These are phyloP conservation scores for Eimeria tenella DNA, from an alignment of 169 alveolate species.

Conservation along the genomic window DNA sequence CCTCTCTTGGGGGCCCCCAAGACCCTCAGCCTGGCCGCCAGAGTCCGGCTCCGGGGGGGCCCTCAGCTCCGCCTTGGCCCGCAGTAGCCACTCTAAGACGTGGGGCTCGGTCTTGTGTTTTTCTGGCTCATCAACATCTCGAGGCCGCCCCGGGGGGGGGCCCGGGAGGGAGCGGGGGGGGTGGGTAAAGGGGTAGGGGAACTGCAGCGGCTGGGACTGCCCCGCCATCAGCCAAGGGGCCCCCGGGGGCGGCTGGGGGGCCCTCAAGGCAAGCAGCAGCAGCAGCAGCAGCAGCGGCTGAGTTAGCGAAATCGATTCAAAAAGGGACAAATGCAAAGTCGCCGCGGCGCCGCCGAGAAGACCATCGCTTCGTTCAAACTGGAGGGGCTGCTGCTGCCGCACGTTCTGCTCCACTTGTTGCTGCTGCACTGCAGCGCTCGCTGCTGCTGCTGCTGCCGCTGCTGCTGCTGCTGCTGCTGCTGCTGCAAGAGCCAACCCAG, in stretches of 20 bases:
- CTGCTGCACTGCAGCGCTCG: not conserved
- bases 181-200: conserved; percentile 66
- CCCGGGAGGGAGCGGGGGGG: conserved; percentile 75
- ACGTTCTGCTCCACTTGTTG: not conserved
- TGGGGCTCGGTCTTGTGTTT: conserved; percentile 30
- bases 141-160: conserved; percentile 70
- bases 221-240: conserved; percentile 51
- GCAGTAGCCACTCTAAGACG: conserved; percentile 44
- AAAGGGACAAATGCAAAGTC: no score
- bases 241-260: not conserved
- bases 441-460: not conserved
- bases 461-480: not conserved
- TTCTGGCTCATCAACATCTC: conserved; percentile 28
- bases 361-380: not conserved
- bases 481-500: not conserved
- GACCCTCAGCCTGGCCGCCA: not conserved
- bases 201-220: conserved; percentile 57
- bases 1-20: not conserved
- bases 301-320: no score
- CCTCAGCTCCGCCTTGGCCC: conserved; percentile 47
- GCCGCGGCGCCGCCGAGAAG: no score
- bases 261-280: not conserved
- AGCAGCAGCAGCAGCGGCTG: not conserved
- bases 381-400: not conserved
- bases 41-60: conserved; percentile 6